Evolutionary conservation across 192 early-diverging fungal species (phyloP), one percentile per base, ranked within the genome.

Genomic region (Thamnidium elegans): DNA sequence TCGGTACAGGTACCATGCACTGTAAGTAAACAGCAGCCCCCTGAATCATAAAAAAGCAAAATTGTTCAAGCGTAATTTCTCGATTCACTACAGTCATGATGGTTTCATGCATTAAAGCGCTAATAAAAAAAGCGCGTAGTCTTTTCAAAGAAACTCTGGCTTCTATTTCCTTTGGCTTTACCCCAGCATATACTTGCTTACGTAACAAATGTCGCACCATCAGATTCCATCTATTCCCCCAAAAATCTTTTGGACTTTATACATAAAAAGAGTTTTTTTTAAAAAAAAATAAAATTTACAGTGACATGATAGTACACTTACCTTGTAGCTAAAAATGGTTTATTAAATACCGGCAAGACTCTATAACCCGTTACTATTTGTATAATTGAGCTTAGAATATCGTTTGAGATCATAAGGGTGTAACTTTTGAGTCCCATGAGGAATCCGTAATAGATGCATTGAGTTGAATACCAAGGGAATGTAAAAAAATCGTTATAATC

Each of bases 221-320:
- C 17, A 56, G 19, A 17, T 56, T 56, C 55, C 55, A 56, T 7
- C 55, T n/a, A 36, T 56, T 34, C 31, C 55, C 55, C 55, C 55
- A 56, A 56, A 56, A 56, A 15, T 56, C 55, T 19, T 56, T 56
- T 34, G 55, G 55, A n/a, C n/a, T n/a, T n/a, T n/a, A n/a, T n/a
- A n/a, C n/a, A n/a, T n/a, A n/a, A n/a, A n/a, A n/a, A n/a, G n/a
- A n/a, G n/a, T n/a, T n/a, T n/a, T n/a, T n/a, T n/a, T n/a, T n/a
- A n/a, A n/a, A n/a, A n/a, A n/a, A n/a, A n/a, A n/a, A n/a, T n/a
- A n/a, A n/a, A n/a, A n/a, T n/a, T 26, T 26, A 26, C 26, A 26
- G 26, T 2, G 26, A 26, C 3, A 26, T 2, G 26, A 26, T 26
- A 26, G 26, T 26, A 11, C 9, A 17, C n/a, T 20, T 56, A 56